A percentile compares a stretch with the other conserved stretches of the same genome.
These are phyloP conservation scores for Diaporthe longicolla DNA, from an alignment of 2,329 filamentous ascomycete genomes.

Conservation along the genomic window DNA sequence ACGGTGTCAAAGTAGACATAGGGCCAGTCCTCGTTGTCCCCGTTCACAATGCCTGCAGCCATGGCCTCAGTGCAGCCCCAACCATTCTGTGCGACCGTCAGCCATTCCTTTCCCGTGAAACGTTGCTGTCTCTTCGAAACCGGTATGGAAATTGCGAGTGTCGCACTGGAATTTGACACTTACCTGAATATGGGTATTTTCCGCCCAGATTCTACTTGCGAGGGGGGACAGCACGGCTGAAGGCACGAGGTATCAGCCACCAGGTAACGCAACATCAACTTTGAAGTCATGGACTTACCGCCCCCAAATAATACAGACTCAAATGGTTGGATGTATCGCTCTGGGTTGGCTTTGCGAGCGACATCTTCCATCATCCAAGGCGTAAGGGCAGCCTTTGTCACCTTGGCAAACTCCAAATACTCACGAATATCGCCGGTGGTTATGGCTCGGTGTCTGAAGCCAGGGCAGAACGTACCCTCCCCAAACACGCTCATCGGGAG, in stretches of 20 bases:
- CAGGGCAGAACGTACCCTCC: conserved; percentile 42
- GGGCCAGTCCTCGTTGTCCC: conserved; percentile 42
- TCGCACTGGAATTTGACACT: neutral
- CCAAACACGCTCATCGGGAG: conserved; percentile 42
- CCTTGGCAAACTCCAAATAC: conserved; percentile 40
- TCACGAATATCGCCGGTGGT: conserved; percentile 41
- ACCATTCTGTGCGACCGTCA: conserved; percentile 29
- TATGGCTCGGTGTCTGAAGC: conserved; percentile 43
- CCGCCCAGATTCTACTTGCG: conserved; percentile 35
- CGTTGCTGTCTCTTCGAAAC: neutral
- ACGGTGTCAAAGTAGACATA: conserved; percentile 44
- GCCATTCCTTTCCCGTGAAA: neutral
- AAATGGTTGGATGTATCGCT: conserved; percentile 30
- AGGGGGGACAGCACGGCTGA: conserved; percentile 36
- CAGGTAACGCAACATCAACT: neutral
- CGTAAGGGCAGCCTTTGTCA: conserved; percentile 41
- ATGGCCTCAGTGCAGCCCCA: conserved; percentile 44
- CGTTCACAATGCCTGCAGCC: conserved; percentile 33
- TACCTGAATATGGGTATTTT: conserved; percentile 36
- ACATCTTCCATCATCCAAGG: conserved; percentile 46
- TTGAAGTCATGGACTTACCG: conserved; percentile 21
- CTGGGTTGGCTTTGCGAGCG: conserved; percentile 42
- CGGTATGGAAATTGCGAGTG: neutral
- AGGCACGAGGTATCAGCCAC: conserved; percentile 1
- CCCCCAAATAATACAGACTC: conserved; percentile 31